Base-by-base conservation (phyloP, 306 rosid species). In the Cyclanthera cordifolia region DNA sequence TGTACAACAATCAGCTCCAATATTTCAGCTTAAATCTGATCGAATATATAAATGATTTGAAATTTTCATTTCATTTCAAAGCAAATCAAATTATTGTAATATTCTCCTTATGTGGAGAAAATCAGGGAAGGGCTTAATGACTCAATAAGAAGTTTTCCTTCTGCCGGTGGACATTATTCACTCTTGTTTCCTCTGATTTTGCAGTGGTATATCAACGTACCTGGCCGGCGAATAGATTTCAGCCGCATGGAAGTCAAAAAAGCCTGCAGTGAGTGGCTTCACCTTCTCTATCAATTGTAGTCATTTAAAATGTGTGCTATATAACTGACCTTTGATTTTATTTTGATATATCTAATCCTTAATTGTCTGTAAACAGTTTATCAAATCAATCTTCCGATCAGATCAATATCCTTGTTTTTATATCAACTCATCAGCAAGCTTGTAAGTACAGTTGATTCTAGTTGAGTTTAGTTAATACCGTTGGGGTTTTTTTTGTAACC, bases 251-350 rank as follows among this genome's bases (percentile, higher is more conserved):
- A 39, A 43, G 51, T 64, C 1, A 15, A 43, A 23, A 21, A 43
- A 64, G 21, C 70, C 53, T 64, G 46, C 70, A 64, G 70, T 64
- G 37, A 43, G 37, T 43, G 10, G 21, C 70, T 7, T 64, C 48
- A 41, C 52, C 21, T 21, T 41, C 30, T 37, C 16, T 2, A 61
- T 34, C 9, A 14, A 16, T 34, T 7, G 16, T 16, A 15, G 67
- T 60, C 4, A 6, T 10, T 32, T 8, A 11, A 32, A 39, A 37
- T 61, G 27, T 39, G 2, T 10, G n/a, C 8, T 9, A 10, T 39
- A 20, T n/a, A 27, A 32, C 10, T 41, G 8, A 59, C 15, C 0
- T 28, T 58, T 8, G 15, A 13, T 15, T 54, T 7, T 28, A 7
- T 57, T 7, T 14, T 5, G 6, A 16, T 28, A 57, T 28, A 28